These are phyloP conservation scores for Cornus suecica DNA, from an alignment of 148 eudicot genomes.

Conservation along the genomic window DNA sequence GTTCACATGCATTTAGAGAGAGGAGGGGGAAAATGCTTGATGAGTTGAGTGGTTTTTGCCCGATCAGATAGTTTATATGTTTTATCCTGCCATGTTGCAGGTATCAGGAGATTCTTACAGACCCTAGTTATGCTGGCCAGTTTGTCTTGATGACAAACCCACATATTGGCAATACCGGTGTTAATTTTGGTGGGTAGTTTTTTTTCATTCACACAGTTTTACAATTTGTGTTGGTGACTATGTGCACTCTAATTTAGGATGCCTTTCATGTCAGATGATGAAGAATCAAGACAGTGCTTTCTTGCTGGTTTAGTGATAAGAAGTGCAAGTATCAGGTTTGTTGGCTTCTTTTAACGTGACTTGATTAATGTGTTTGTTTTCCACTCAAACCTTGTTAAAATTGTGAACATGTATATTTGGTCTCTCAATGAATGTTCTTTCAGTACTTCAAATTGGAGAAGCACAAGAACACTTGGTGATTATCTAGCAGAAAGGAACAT, in stretches of 20 bases:
- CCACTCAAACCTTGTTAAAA: neutral
- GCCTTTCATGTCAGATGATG: conserved; percentile 61
- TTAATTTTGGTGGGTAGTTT: conserved; percentile 76
- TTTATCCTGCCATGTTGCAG: conserved; percentile 29
- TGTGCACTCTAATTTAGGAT: conserved; percentile 8
- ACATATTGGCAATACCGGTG: conserved; percentile 95
- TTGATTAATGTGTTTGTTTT: neutral
- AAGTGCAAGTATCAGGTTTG: conserved; percentile 85
- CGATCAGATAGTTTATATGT: neutral
- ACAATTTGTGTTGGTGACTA: conserved; percentile 6
- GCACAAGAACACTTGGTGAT: conserved; percentile 67
- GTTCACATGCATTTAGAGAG: neutral
- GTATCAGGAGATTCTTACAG: conserved; percentile 95
- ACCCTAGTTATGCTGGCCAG: conserved; percentile 99
- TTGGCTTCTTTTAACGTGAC: neutral
- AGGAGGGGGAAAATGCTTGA: neutral
- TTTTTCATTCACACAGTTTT: neutral
- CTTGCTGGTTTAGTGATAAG: conserved; percentile 85
- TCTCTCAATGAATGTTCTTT: neutral
- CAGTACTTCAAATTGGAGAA: conserved; percentile 93
- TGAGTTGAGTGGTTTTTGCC: neutral
- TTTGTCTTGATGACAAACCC: conserved; percentile 98
- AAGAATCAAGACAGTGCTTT: conserved; percentile 89
- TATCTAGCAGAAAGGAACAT: conserved; percentile 83
- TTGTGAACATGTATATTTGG: neutral